Evolutionary conservation across 257 asterid genomes (phyloP), one percentile per base, ranked within the genome.

Genomic region (Ilex asprella): DNA sequence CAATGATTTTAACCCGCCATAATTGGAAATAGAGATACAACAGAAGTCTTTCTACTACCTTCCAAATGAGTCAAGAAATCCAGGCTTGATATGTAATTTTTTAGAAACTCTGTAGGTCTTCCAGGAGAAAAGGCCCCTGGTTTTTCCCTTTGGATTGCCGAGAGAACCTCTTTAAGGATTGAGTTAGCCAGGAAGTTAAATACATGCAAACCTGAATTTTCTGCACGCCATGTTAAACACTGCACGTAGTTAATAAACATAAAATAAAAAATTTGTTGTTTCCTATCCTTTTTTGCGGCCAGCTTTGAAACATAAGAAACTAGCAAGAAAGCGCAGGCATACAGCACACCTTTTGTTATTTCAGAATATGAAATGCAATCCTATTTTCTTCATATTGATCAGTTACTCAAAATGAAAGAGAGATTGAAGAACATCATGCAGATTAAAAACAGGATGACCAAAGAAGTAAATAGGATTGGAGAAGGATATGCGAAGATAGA

Each of bases 61-160:
- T 93, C 96, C 53, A 93, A 78, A 76, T 85, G 84, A 59, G 84
- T 82, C 91, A 93, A 68, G 79, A 93, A 93, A 78, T 78, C 85
- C 44, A 93, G 67, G 87, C 88, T 86, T 76, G 97, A 80, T 73
- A 86, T 93, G 76, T 89, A 93, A 79, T 93, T 93, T 77, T 78
- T 84, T 15, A 93, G 81, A 70, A 93, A 93, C 71, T 83, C 87
- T 0, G 81, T 64, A 69, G 97, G 99, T 79, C 94, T 93, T 81
- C 97, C 99, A 15, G 97, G 96, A 75, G 99, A 93, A 73, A 89
- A 87, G 31, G 89, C 95, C 71, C 87, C 96, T 12, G 97, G 96
- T 75, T 89, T 93, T 68, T 88, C 89, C 73, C 85, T 93, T 64
- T 81, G 93, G 75, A 93, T 87, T 61, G 97, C 88, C 12, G 80